Conservation (phyloP, 805 yeast genomes). For the Spathaspora gorwiae region DNA sequence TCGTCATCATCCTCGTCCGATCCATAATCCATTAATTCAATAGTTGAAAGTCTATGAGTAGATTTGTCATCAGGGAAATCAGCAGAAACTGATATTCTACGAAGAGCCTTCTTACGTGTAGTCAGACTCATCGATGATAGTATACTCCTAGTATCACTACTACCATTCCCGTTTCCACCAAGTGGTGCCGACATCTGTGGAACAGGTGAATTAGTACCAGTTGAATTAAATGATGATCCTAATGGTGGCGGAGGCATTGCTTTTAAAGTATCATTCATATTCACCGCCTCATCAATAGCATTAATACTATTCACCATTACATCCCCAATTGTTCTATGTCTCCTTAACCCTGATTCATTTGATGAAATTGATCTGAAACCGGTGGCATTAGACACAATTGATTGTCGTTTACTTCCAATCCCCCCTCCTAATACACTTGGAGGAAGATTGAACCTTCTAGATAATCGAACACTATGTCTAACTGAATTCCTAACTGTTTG, state of each 20-base stretch:
- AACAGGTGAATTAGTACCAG: too few species aligned
- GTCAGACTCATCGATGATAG: slow-evolving; percentile 5
- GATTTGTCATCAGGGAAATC: slow-evolving; percentile 13
- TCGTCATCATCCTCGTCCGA: slow-evolving; percentile 37
- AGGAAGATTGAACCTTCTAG: slow-evolving; percentile 32
- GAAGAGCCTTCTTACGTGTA: background rate
- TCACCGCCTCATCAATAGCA: slow-evolving; percentile 49
- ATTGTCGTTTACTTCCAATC: slow-evolving; percentile 8
- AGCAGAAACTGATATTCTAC: slow-evolving; percentile 10
- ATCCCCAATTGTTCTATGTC: slow-evolving; percentile 52
- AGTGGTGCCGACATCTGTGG: too few species aligned
- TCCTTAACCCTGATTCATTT: slow-evolving; percentile 11
- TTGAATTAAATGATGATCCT: background rate
- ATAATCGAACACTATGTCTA: slow-evolving; percentile 65
- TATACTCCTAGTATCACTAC: slow-evolving; percentile 15
- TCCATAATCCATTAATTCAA: slow-evolving; percentile 43
- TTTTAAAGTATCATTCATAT: slow-evolving; percentile 16
- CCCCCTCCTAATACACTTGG: slow-evolving; percentile 10
- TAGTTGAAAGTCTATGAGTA: slow-evolving; percentile 38
- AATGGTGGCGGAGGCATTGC: slow-evolving; percentile 10
- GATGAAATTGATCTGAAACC: slow-evolving; percentile 12
- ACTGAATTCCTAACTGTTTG: slow-evolving; percentile 82
- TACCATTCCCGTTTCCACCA: too few species aligned
- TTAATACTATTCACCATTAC: slow-evolving; percentile 51
- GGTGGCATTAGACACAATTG: slow-evolving; percentile 10